Evolutionary conservation across 768 basidiomycete species (phyloP), one percentile per base, ranked within the genome.

Genomic region (Kwoniella sp.): DNA sequence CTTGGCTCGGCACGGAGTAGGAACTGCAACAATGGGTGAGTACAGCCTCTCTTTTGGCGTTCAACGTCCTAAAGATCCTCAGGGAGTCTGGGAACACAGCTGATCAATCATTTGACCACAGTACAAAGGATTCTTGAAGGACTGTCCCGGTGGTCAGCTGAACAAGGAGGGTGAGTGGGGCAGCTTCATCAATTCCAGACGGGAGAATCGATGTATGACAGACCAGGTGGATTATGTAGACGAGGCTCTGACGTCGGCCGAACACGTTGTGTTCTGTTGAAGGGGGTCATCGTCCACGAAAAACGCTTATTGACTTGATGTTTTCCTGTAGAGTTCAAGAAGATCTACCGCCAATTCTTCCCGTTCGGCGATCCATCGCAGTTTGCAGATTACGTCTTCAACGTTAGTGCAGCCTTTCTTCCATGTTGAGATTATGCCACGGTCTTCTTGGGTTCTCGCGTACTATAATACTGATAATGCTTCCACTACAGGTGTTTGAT

Each of bases 271-370:
- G 12, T 12, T 20, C 25, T 11, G 25, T 53, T 53, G 51, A 31
- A 25, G 8, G n/a, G n/a, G 7, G 34, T 37, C 34, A 37, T 13
- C 34, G 34, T 37, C 13, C 34, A 37, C 34, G 34, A n/a, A n/a
- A n/a, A n/a, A n/a, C n/a, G n/a, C n/a, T n/a, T n/a, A 11, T 8
- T 28, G 53, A 54, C 53, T 22, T n/a, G n/a, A n/a, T n/a, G n/a
- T n/a, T 55, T 12, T 11, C 15, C 29, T 2, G 51, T 52, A 74
- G 94, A 94, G 81, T 99, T 99, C 83, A 86, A 90, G 76, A 89
- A 90, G 81, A 99, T 99, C 85, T 99, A 98, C 86, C 93, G 93
- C 80, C 96, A 98, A 82, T 99, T 99, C 89, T 99, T 99, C 85
- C 96, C 96, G 26, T 99, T 99, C 76, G 96, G 96, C 68, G 95